phyloP scores from a whole-genome alignment of 2,329 filamentous ascomycete genomes.

The Nemania sp. region DNA sequence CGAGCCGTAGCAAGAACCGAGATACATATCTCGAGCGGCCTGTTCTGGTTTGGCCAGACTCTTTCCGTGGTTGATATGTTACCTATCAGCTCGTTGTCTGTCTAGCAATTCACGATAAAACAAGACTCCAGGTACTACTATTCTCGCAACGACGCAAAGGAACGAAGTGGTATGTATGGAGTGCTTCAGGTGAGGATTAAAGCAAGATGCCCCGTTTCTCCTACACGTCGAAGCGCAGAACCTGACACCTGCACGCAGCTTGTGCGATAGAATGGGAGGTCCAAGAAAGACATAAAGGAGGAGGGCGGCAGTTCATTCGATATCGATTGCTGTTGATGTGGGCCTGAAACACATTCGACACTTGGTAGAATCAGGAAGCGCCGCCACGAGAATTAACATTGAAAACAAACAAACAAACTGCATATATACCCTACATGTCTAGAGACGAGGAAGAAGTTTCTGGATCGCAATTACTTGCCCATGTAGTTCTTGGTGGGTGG shows the following conservation, averaged over 20 bases:
- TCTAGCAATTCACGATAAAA: too few relatives aligned
- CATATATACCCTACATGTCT: too few relatives aligned
- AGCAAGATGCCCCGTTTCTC: not conserved
- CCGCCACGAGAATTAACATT: not conserved
- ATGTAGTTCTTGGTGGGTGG: too few relatives aligned
- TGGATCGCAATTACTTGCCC: too few relatives aligned
- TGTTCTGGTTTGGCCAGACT: too few relatives aligned
- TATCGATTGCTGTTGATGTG: constrained; percentile 1
- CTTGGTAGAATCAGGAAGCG: constrained; percentile 16
- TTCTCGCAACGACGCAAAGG: not conserved
- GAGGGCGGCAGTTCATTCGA: constrained; percentile 18
- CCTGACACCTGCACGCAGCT: not conserved
- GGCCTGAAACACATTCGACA: constrained; percentile 23
- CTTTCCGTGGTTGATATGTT: too few relatives aligned
- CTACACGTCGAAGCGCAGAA: not conserved
- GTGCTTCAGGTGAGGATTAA: constrained; percentile 18
- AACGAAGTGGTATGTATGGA: not conserved
- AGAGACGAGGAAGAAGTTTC: too few relatives aligned
- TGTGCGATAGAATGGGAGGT: not conserved
- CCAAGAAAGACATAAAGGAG: not conserved
- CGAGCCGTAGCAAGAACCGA: too few relatives aligned
- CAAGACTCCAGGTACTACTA: too few relatives aligned
- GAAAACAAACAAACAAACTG: too few relatives aligned
- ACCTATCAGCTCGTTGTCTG: too few relatives aligned
- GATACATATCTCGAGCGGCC: too few relatives aligned